Evolutionary conservation across 225 moss, liverwort and hornwort genomes (phyloP).

Genomic region (Physcomitrium patens): DNA sequence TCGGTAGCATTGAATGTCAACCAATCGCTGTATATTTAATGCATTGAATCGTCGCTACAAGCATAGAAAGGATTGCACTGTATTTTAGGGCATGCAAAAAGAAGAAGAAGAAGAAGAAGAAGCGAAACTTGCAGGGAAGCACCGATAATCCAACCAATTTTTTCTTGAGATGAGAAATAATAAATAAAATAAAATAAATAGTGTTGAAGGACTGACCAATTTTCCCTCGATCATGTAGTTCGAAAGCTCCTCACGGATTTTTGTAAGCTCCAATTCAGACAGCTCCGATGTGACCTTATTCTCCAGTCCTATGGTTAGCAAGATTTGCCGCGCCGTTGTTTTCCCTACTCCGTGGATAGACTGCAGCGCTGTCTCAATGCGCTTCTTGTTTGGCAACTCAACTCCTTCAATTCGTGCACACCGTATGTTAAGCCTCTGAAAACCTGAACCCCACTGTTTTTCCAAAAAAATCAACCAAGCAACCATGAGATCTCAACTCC

Average conservation of each 20-base stretch:
- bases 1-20: conserved; percentile 78
- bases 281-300: conserved; percentile 74
- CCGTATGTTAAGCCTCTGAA: conserved; percentile 52
- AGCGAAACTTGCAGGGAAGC: not conserved
- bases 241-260: conserved; percentile 70
- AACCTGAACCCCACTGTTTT: conserved; percentile 30
- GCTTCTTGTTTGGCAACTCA: conserved; percentile 79
- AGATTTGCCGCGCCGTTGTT: conserved; percentile 74
- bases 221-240: conserved; percentile 78
- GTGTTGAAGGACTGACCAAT: conserved; percentile 39
- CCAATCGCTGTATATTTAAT: conserved; percentile 72
- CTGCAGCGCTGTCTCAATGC: conserved; percentile 79
- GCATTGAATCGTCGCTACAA: conserved; percentile 74
- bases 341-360: conserved; percentile 77
- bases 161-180: not conserved
- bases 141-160: not conserved
- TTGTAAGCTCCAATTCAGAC: conserved; percentile 66
- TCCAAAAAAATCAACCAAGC: not conserved
- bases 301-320: conserved; percentile 70
- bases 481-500: not conserved
- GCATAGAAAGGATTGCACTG: not conserved
- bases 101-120: not conserved
- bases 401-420: conserved; percentile 87
- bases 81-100: not conserved
- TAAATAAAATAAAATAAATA: not conserved